A percentile compares a stretch with the other conserved stretches of the same genome.
These are phyloP conservation scores for Paramecium tetraurelia DNA, from an alignment of 73 alveolate species.

Conservation along the genomic window DNA sequence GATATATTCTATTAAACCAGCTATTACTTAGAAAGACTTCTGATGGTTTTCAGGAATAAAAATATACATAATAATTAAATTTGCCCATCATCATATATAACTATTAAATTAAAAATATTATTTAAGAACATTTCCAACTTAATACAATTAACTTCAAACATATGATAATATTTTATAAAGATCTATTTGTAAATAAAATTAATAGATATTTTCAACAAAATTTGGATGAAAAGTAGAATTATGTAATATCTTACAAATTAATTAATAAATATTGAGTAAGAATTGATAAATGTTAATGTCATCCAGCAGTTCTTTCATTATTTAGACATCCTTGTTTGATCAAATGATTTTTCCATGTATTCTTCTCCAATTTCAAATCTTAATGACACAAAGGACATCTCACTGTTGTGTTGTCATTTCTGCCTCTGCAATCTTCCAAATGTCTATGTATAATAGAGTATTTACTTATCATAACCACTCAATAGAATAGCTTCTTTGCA, in stretches of 20 bases:
- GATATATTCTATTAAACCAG: too few species aligned
- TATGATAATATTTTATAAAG: too few species aligned
- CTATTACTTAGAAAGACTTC: not conserved
- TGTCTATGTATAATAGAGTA: slow-evolving; percentile 37
- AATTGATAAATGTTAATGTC: not conserved
- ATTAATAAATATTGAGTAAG: not conserved
- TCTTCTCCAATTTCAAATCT: slow-evolving; percentile 84
- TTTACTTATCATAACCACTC: slow-evolving; percentile 86
- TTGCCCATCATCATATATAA: not conserved
- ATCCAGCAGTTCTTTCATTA: slow-evolving; percentile 76
- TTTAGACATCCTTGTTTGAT: slow-evolving; percentile 83
- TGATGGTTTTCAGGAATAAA: not conserved
- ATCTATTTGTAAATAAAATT: not conserved
- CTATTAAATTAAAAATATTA: too few species aligned
- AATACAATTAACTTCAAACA: not conserved
- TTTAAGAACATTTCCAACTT: not conserved
- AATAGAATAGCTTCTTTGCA: slow-evolving; percentile 90
- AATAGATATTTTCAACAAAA: not conserved
- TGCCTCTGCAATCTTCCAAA: slow-evolving; percentile 60
- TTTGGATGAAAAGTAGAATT: not conserved
- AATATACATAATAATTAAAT: too few species aligned
- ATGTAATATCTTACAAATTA: not conserved
- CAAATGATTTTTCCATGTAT: slow-evolving; percentile 94
- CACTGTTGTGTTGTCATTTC: slow-evolving; percentile 75
- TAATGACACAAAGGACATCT: slow-evolving; percentile 98